A percentile compares a stretch with the other conserved stretches of the same genome.
Conservation (phyloP, 148 eudicot genomes). For the Spergularia marina region DNA sequence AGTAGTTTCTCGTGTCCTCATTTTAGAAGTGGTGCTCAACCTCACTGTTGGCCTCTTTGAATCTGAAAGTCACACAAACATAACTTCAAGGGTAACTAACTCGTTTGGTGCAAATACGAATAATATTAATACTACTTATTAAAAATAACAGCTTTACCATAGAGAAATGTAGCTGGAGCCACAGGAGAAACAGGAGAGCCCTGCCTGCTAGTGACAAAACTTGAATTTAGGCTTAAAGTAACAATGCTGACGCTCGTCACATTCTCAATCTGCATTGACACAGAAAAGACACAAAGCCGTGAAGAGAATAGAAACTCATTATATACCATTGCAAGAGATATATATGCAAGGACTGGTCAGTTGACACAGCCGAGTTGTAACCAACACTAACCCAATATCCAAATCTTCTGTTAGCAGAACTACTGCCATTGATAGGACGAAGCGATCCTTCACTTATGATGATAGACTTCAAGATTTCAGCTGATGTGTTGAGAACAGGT, state of each 20-base stretch:
- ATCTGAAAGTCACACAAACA: constrained; percentile 47
- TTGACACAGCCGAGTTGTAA: background rate
- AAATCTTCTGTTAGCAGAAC: constrained; percentile 58
- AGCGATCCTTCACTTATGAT: constrained; percentile 56
- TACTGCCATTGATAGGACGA: constrained; percentile 59
- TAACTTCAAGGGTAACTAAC: constrained; percentile 4
- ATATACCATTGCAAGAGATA: background rate
- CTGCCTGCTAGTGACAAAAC: constrained; percentile 59
- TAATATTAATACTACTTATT: background rate
- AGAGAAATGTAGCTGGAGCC: constrained; percentile 79
- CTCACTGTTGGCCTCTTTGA: constrained; percentile 66
- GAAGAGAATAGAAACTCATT: background rate
- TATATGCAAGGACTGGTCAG: background rate
- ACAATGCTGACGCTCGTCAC: constrained; percentile 48
- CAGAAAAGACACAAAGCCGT: background rate
- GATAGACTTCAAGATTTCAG: constrained; percentile 56
- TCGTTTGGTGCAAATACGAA: too few species aligned
- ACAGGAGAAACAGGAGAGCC: constrained; percentile 75
- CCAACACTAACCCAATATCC: constrained; percentile 62
- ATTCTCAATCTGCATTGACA: constrained; percentile 50
- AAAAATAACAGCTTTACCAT: constrained; percentile 42
- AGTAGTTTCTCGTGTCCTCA: constrained; percentile 59
- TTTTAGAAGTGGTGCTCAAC: constrained; percentile 60
- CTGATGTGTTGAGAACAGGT: constrained; percentile 73
- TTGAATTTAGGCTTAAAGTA: constrained; percentile 59